Conservation (phyloP, 495 filamentous ascomycete species). For the Aspergillus hancockii region DNA sequence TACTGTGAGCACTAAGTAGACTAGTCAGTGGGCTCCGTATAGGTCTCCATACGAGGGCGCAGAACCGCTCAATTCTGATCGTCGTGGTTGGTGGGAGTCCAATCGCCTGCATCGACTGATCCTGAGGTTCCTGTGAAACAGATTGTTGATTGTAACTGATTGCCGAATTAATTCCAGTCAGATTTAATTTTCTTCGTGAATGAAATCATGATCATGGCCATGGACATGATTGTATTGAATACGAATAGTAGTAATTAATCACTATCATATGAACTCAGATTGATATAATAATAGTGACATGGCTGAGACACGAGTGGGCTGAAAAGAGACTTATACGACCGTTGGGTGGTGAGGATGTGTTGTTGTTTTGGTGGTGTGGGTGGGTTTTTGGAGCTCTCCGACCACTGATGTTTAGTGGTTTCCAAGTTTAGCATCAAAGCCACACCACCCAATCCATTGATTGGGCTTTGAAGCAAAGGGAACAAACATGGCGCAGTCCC, state of each 20-base stretch:
- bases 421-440: constrained; percentile 25
- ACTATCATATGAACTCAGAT: neutral
- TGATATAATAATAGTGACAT: constrained; percentile 6
- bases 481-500: constrained; percentile 28
- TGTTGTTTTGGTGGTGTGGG: neutral
- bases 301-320: constrained; percentile 22
- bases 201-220: too few relatives aligned
- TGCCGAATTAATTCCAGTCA: too few relatives aligned
- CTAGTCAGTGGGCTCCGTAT: neutral
- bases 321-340: neutral
- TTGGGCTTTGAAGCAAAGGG: constrained; percentile 16
- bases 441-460: constrained; percentile 9
- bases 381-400: neutral
- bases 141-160: too few relatives aligned
- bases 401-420: too few relatives aligned
- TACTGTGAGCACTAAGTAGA: neutral
- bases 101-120: neutral
- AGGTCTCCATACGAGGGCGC: neutral
- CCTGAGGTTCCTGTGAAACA: neutral
- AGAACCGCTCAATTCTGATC: neutral
- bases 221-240: too few relatives aligned
- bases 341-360: neutral
- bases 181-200: too few relatives aligned
- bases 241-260: too few relatives aligned
- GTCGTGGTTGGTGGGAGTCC: neutral